Base-by-base conservation (phyloP, 192 early-diverging fungal species). In the Linderina pennispora region DNA sequence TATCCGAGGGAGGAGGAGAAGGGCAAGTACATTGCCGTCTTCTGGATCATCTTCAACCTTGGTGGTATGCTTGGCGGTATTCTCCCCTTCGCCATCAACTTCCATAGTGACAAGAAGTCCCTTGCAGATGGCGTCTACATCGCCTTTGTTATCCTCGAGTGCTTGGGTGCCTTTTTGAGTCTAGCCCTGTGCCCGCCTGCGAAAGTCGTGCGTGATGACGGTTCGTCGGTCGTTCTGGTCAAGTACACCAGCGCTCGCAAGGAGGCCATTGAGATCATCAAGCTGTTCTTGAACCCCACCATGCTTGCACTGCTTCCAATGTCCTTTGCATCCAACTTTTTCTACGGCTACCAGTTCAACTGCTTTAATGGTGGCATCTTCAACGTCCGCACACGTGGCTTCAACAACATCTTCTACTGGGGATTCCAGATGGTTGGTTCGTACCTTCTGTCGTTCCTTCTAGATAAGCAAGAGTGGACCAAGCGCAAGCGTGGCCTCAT, bases 41-140 rank as follows among this genome's bases (percentile, higher is more conserved):
- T 89, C 76, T 89, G 87, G 87, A 74, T 78, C 49, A 78, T 87
- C 26, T 89, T 86, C 75, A 82, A 82, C 68, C 52, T 77, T 45
- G 86, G 86, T 48, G 86, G 77, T 33, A 75, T 81, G 31, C 38
- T 89, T 16, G 86, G 86, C 61, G 74, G 76, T 46, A 62, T 77
- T 34, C 69, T 89, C 49, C 66, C 69, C 28, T 31, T 31, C 28
- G 28, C 28, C 28, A 31, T 31, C 6, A 31, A 31, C 28, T 31
- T 8, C 28, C 5, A 31, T 11, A 31, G 6, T 5, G 28, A 31
- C 6, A 11, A 5, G 11, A 31, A 31, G 28, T 31, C 28, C 11
- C 28, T 31, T 31, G 5, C 28, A 31, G 28, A 31, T 31, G 28
- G 28, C 11, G 28, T 31, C 28, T 31, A 31, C 28, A 31, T 31